Conservation (phyloP, 2,329 filamentous ascomycete species). For the Alternaria postmessia region DNA sequence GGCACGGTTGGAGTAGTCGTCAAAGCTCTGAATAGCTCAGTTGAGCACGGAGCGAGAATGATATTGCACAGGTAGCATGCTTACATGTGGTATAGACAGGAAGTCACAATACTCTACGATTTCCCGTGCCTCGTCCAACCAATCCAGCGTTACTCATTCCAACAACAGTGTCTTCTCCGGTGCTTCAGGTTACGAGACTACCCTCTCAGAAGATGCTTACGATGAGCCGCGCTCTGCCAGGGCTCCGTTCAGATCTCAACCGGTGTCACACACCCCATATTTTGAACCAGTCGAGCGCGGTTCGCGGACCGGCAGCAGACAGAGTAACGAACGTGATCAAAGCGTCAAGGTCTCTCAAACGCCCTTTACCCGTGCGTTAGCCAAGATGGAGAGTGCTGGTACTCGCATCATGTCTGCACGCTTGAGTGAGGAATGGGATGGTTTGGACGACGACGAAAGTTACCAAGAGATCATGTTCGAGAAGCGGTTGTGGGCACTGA, state of each 20-base stretch:
- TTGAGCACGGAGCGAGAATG: not conserved
- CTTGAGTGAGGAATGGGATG: constrained; percentile 40
- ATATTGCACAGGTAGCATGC: constrained; percentile 6
- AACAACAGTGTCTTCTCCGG: constrained; percentile 32
- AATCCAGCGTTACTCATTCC: constrained; percentile 26
- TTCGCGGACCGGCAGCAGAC: constrained; percentile 31
- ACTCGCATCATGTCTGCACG: constrained; percentile 36
- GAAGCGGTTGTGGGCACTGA: constrained; percentile 39
- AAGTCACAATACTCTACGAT: constrained; percentile 27
- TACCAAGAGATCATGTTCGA: constrained; percentile 38
- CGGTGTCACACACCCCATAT: constrained; percentile 1
- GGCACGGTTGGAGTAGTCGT: not conserved
- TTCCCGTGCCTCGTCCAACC: constrained; percentile 29
- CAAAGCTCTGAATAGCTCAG: not conserved
- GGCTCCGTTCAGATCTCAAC: constrained; percentile 1
- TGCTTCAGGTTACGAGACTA: constrained; percentile 26
- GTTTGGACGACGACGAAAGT: constrained; percentile 37
- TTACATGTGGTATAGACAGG: constrained; percentile 18
- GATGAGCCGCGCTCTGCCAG: constrained; percentile 21
- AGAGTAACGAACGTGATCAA: constrained; percentile 23
- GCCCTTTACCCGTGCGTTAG: constrained; percentile 34
- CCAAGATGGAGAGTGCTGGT: constrained; percentile 38
- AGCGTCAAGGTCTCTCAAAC: constrained; percentile 24
- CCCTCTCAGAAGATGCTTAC: constrained; percentile 25
- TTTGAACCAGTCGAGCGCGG: constrained; percentile 32